phyloP scores from a whole-genome alignment of 305 asterid species.

The Fraxinus dipetala region DNA sequence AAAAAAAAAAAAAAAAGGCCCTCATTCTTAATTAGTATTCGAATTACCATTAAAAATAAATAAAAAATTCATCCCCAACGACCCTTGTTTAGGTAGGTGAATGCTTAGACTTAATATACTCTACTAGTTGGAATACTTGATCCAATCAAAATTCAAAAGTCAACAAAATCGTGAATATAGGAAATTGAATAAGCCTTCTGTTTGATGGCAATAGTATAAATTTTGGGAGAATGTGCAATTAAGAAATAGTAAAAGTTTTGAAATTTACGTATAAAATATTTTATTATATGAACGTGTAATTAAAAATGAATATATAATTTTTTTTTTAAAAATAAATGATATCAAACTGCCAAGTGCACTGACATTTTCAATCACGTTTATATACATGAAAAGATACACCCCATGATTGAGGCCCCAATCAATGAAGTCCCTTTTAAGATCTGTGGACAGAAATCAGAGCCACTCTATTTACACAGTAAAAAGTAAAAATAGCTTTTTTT shows the following conservation, averaged over 20 bases:
- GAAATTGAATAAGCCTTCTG: too few relatives aligned
- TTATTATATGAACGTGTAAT: too few relatives aligned
- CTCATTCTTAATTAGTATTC: too few relatives aligned
- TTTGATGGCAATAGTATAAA: too few relatives aligned
- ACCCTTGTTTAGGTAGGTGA: background rate
- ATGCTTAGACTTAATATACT: background rate
- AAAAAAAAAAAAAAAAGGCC: too few relatives aligned
- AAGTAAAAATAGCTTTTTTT: background rate
- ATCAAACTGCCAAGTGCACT: background rate
- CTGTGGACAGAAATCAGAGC: background rate
- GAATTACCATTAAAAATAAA: background rate
- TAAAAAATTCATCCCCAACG: background rate
- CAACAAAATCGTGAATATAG: background rate
- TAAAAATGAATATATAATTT: too few relatives aligned
- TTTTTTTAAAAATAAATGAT: too few relatives aligned
- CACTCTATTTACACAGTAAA: background rate
- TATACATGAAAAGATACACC: background rate
- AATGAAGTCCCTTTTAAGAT: background rate
- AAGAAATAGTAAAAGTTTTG: too few relatives aligned
- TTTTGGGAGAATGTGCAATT: too few relatives aligned
- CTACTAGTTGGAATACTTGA: background rate
- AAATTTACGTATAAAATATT: too few relatives aligned
- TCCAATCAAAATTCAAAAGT: background rate
- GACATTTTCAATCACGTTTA: background rate
- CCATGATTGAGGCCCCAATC: background rate